Base-by-base conservation (phyloP, 768 basidiomycete genomes). In the Mycena latifolia region DNA sequence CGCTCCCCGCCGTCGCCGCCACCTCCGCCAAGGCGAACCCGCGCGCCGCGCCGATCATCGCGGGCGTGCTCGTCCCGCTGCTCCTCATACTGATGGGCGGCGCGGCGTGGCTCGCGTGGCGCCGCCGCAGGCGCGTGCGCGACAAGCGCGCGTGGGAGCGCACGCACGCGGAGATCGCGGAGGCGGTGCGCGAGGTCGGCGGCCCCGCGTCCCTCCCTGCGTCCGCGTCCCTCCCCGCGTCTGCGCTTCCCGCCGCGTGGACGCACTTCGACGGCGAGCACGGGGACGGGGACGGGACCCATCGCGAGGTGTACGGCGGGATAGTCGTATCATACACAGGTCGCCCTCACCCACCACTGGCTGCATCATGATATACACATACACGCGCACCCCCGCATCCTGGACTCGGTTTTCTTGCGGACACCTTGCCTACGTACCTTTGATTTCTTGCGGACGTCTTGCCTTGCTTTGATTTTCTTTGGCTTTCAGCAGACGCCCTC, bases 61-160 rank as follows among this genome's bases (percentile, higher is more conserved):
- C 64, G 2, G 64, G 56, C 28, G 64, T 69, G n/a, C 27, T 69
- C 33, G 68, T 65, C 51, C 68, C 68, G 17, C 18, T 69, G 25
- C 20, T 69, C 14, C 10, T 66, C 54, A 2, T 66, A 28, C 14
- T 55, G 52, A 25, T 69, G 55, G 60, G 18, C 56, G 48, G 20
- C 29, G 61, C 64, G 18, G 68, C 50, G 9, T 46, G 20, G 39
- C 12, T 66, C 52, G 27, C 28, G 20, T 60, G 53, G 58, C 61
- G 61, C 20, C 64, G 64, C 29, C 64, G 68, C 11, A 64, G 52
- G 18, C 61, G 56, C 29, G 28, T 50, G 33, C 47, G 52, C 47
- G 68, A 69, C 46, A 31, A 60, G 3, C 55, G 43, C 24, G 68
- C 65, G 39, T 69, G 68, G 68, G 63, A 69, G 56, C 63, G 64